Evolutionary conservation across 805 yeast species (phyloP).

Genomic region (Metschnikowia drakensbergensis): DNA sequence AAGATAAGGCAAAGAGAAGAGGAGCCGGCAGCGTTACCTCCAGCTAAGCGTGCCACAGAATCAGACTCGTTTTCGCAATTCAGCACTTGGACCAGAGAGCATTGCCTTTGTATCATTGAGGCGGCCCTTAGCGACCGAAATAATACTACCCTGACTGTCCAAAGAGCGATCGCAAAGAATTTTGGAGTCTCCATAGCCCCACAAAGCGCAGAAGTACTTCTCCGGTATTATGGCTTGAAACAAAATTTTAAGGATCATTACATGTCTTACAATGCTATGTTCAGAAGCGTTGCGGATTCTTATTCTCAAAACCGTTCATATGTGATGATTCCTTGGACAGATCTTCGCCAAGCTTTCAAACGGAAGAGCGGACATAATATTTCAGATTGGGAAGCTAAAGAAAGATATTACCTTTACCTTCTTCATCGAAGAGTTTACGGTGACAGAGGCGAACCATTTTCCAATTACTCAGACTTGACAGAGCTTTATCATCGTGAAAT

Average conservation of each 20-base stretch:
- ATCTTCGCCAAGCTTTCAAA: conserved; percentile 10
- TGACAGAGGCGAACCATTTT: conserved; percentile 14
- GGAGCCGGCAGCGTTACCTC: background rate
- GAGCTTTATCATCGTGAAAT: conserved; percentile 4
- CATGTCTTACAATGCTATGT: conserved; percentile 12
- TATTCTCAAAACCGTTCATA: conserved; percentile 7
- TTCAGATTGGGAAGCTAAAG: conserved; percentile 17
- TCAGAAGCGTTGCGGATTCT: conserved; percentile 13
- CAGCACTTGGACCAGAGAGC: conserved; percentile 14
- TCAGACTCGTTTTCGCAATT: conserved; percentile 6
- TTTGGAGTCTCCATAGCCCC: conserved; percentile 7
- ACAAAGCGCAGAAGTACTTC: conserved; percentile 15
- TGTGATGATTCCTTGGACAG: conserved; percentile 17
- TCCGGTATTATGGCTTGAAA: conserved; percentile 16
- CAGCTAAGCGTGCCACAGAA: background rate
- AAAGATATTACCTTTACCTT: conserved; percentile 12
- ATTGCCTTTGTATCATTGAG: conserved; percentile 11
- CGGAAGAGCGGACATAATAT: conserved; percentile 8
- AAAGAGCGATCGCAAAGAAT: conserved; percentile 5
- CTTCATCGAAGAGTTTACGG: conserved; percentile 17
- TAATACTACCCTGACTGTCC: conserved; percentile 8
- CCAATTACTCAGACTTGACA: conserved; percentile 12
- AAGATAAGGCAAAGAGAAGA: background rate
- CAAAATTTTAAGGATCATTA: conserved; percentile 6
- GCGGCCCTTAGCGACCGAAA: conserved; percentile 8